These are phyloP conservation scores for Coleophoma eucalyptorum DNA, from an alignment of 2,329 filamentous ascomycete species.

Conservation along the genomic window DNA sequence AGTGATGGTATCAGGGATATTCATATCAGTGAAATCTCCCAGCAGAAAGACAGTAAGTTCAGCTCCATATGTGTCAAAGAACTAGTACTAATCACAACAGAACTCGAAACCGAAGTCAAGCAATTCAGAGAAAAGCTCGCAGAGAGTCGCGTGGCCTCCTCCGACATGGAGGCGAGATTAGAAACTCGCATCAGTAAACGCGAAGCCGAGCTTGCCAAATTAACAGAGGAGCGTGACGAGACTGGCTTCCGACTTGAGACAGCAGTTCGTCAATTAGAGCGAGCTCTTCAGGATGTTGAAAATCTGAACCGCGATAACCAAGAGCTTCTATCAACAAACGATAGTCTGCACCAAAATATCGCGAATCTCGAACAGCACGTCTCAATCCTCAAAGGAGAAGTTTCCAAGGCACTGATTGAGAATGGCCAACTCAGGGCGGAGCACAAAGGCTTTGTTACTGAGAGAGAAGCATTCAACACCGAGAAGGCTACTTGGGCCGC, in stretches of 20 bases:
- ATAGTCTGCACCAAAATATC: background rate
- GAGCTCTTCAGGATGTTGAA: background rate
- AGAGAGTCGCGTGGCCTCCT: background rate
- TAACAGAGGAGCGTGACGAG: background rate
- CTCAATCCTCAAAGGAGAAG: background rate
- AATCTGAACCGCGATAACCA: background rate
- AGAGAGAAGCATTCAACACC: background rate
- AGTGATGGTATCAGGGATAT: constrained; percentile 9
- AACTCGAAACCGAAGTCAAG: background rate
- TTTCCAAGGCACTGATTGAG: background rate
- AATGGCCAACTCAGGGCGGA: background rate
- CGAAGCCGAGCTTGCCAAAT: background rate
- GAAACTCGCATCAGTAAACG: background rate
- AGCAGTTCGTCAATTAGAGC: background rate
- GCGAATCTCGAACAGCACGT: background rate
- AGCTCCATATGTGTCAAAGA: background rate
- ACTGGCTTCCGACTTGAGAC: background rate
- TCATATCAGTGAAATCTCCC: constrained; percentile 6
- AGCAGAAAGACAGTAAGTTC: background rate
- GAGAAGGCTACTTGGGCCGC: background rate
- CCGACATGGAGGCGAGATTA: background rate
- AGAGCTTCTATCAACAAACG: background rate
- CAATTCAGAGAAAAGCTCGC: background rate
- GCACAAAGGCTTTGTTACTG: background rate
- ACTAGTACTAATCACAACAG: background rate